phyloP scores from a whole-genome alignment of 345 rosid genomes.

The Eucalyptus regnans region DNA sequence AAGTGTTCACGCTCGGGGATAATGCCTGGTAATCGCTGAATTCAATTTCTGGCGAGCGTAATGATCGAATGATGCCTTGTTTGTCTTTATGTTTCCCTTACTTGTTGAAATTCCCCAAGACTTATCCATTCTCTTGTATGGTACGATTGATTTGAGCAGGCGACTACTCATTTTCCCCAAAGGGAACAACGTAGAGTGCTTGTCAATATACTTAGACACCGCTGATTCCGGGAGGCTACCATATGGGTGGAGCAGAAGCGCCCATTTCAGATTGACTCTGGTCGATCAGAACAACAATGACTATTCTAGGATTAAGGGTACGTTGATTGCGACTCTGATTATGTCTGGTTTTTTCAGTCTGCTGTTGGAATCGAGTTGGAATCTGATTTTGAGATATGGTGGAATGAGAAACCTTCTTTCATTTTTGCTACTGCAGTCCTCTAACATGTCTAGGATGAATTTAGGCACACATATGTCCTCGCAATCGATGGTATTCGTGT shows the following conservation, averaged over 20 bases:
- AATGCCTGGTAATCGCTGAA: conserved; percentile 1
- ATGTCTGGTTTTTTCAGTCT: background rate
- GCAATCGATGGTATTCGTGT: background rate
- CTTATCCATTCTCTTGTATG: conserved; percentile 32
- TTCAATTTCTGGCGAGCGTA: background rate
- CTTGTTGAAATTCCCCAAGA: background rate
- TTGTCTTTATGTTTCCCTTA: background rate
- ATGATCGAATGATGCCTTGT: background rate
- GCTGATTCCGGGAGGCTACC: conserved; percentile 10
- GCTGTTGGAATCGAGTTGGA: background rate
- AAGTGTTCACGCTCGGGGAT: background rate
- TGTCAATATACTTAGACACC: conserved; percentile 8
- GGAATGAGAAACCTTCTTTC: background rate
- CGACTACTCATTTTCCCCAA: conserved; percentile 3
- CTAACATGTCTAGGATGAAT: background rate
- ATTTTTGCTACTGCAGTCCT: background rate
- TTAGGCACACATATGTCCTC: background rate
- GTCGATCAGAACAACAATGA: background rate
- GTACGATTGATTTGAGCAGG: conserved; percentile 20
- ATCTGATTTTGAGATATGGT: background rate
- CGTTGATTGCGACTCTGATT: background rate
- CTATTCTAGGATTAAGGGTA: background rate
- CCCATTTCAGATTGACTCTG: conserved; percentile 3
- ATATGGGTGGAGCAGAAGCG: conserved; percentile 8
- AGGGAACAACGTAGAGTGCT: conserved; percentile 1